phyloP scores from a whole-genome alignment of 768 basidiomycete species.

The Rhodosporidiobolus sp. region DNA sequence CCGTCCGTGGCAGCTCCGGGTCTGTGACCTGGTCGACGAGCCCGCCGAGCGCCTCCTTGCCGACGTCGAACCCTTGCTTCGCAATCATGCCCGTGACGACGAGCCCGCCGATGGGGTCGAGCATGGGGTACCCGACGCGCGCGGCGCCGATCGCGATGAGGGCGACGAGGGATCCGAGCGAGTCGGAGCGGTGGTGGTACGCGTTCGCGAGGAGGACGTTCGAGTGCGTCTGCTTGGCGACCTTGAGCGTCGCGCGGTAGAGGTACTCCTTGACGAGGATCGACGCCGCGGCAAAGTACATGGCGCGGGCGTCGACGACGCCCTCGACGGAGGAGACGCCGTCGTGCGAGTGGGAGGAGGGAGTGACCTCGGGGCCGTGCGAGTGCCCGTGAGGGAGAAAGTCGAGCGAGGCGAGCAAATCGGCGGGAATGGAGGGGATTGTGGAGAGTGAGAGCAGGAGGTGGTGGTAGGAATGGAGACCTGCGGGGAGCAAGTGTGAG shows the following conservation, averaged over 20 bases:
- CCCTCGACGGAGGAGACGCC: conserved; percentile 55
- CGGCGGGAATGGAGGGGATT: conserved; percentile 37
- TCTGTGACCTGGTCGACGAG: conserved; percentile 29
- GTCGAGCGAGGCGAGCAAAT: conserved; percentile 43
- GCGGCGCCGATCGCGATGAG: conserved; percentile 74
- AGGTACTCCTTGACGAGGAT: conserved; percentile 87
- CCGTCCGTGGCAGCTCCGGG: not conserved
- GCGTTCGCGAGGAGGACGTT: conserved; percentile 95
- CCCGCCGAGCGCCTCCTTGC: conserved; percentile 38
- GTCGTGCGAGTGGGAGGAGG: not conserved
- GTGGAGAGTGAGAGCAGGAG: conserved; percentile 66
- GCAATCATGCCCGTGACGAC: conserved; percentile 43
- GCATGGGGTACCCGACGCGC: conserved; percentile 72
- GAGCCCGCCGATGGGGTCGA: conserved; percentile 91
- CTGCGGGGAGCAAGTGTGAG: conserved; percentile 47
- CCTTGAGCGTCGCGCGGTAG: conserved; percentile 69
- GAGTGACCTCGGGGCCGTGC: conserved; percentile 47
- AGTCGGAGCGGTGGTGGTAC: conserved; percentile 94
- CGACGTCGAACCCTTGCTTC: conserved; percentile 42
- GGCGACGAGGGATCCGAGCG: conserved; percentile 86
- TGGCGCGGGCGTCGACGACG: conserved; percentile 82
- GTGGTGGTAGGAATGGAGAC: conserved; percentile 83
- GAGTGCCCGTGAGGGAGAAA: conserved; percentile 55
- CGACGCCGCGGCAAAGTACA: conserved; percentile 86
- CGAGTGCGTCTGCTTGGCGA: conserved; percentile 85